Percentiles rank a stretch among this genome's conserved stretches.
Evolutionary conservation across 306 rosid genomes (phyloP).

Genomic region (Gleditsia sinensis): DNA sequence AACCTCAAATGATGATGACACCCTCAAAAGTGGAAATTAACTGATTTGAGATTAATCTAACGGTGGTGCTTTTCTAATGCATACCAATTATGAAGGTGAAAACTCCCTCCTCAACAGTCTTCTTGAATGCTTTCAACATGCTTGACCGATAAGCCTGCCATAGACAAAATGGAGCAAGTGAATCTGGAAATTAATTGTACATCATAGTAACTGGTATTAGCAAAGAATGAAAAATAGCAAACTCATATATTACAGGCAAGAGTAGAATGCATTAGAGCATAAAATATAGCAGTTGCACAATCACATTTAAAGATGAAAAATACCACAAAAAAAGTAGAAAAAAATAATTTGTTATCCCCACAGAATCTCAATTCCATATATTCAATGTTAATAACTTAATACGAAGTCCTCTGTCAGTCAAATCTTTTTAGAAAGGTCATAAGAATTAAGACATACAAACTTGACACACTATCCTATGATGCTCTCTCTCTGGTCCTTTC

Average conservation of each 20-base stretch:
- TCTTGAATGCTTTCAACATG: slow-evolving; percentile 97
- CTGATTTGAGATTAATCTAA: slow-evolving; percentile 20
- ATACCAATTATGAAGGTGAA: slow-evolving; percentile 95
- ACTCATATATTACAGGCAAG: slow-evolving; percentile 4
- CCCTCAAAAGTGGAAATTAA: slow-evolving; percentile 21
- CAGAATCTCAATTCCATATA: slow-evolving; percentile 2
- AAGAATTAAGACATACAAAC: slow-evolving; percentile 20
- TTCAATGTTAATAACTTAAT: neutral
- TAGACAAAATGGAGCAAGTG: slow-evolving; percentile 16
- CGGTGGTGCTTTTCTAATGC: slow-evolving; percentile 37
- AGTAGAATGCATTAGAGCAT: neutral
- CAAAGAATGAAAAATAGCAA: slow-evolving; percentile 24
- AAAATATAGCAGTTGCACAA: neutral
- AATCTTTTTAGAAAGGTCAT: neutral
- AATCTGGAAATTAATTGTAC: neutral
- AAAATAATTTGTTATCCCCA: neutral
- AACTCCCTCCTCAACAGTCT: slow-evolving; percentile 88
- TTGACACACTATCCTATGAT: neutral
- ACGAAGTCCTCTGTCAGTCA: neutral
- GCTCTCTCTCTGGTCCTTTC: slow-evolving; percentile 1
- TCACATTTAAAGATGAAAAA: neutral
- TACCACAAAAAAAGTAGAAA: neutral
- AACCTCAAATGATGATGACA: slow-evolving; percentile 33
- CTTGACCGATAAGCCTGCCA: slow-evolving; percentile 87
- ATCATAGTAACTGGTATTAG: slow-evolving; percentile 1